Evolutionary conservation across 2,329 filamentous ascomycete species (phyloP).

Genomic region (Clarireedia paspali): DNA sequence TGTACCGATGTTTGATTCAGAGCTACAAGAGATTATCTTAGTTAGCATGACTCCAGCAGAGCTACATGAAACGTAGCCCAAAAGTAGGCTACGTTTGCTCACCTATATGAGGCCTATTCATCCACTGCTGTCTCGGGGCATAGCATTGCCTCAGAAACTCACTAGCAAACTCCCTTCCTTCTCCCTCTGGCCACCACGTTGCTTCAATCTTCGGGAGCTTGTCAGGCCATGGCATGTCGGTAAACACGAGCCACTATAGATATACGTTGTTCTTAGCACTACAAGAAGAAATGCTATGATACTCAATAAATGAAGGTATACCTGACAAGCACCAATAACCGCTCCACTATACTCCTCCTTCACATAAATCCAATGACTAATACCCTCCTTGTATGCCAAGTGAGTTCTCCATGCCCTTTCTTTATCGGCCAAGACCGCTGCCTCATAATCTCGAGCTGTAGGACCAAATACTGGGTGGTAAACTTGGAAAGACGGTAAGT

Average conservation of each 20-base stretch:
- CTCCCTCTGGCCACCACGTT: constrained; percentile 7
- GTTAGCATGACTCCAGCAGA: neutral
- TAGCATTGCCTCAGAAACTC: constrained; percentile 3
- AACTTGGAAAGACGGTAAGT: neutral
- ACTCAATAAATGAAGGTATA: neutral
- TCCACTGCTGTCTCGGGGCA: constrained; percentile 4
- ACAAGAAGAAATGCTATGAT: neutral
- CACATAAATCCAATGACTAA: constrained; percentile 5
- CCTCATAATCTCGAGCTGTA: neutral
- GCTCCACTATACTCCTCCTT: neutral
- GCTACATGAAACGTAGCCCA: neutral
- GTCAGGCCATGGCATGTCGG: neutral
- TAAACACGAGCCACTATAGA: neutral
- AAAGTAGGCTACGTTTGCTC: neutral
- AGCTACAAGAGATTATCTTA: neutral
- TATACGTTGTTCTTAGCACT: neutral
- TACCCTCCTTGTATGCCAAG: neutral
- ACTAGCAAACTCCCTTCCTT: constrained; percentile 3
- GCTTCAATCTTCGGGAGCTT: neutral
- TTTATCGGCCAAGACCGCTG: neutral
- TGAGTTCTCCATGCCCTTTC: constrained; percentile 2
- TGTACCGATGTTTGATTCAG: constrained; percentile 4
- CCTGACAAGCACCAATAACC: neutral
- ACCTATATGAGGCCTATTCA: constrained; percentile 5
- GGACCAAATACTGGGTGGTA: neutral